Evolutionary conservation across 1,284 basidiomycete species (phyloP).

Genomic region (Fistulina hepatica): DNA sequence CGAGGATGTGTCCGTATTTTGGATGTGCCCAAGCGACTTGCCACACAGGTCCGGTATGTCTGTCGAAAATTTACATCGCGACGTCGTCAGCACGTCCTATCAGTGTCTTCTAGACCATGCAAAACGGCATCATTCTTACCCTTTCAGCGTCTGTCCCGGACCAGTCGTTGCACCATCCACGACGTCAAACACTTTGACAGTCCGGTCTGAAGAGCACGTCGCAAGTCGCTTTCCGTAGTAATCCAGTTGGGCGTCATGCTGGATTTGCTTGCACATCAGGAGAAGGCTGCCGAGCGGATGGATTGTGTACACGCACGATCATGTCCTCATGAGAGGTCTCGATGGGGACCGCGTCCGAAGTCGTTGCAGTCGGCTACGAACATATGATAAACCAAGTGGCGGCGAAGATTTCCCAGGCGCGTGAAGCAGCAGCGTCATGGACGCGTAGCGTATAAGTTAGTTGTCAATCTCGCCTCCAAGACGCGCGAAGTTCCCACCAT

Average conservation of each 20-base stretch:
- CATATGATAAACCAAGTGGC: no score
- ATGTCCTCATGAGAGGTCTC: conserved; percentile 93
- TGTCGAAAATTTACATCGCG: conserved; percentile 18
- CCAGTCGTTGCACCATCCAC: conserved; percentile 74
- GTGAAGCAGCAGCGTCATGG: no score
- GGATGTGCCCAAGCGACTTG: conserved; percentile 99
- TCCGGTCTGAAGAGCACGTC: conserved; percentile 94
- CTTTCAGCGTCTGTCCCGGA: conserved; percentile 72
- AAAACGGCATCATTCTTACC: conserved; percentile 38
- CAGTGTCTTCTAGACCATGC: conserved; percentile 3
- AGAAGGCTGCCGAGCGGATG: conserved; percentile 1
- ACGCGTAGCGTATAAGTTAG: no score
- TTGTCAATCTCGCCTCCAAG: no score
- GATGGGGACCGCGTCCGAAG: conserved; percentile 64
- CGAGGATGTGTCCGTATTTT: conserved; percentile 91
- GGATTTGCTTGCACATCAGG: background rate
- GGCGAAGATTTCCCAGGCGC: no score
- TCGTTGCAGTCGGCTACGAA: conserved; percentile 40
- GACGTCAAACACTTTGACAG: conserved; percentile 92
- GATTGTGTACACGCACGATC: conserved; percentile 57
- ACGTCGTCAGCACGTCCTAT: conserved; percentile 1
- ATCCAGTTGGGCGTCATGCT: conserved; percentile 98
- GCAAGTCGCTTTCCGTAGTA: conserved; percentile 96
- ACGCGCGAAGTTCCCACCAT: no score
- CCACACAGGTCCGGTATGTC: conserved; percentile 97